A percentile compares a stretch with the other conserved stretches of the same genome.
Evolutionary conservation across 495 filamentous ascomycete species (phyloP).

Genomic region (Talaromyces ruber): DNA sequence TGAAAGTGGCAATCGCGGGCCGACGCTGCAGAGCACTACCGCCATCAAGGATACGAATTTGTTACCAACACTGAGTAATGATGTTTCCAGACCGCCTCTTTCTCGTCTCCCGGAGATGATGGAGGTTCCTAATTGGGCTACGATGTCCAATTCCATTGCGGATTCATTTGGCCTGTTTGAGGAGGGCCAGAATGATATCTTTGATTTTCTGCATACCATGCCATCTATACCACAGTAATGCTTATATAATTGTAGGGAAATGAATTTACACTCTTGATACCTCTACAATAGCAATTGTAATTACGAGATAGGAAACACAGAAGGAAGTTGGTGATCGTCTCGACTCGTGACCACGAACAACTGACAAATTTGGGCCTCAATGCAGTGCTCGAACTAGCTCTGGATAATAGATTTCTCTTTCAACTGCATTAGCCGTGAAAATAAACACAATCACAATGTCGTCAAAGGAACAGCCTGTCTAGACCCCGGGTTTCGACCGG

Average conservation of each 20-base stretch:
- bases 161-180: constrained; percentile 39
- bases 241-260: too few relatives aligned
- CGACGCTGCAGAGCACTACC: neutral
- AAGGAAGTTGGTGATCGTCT: neutral
- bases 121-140: constrained; percentile 33
- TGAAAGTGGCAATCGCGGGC: neutral
- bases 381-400: neutral
- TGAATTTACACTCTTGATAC: neutral
- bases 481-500: constrained; percentile 19
- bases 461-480: constrained; percentile 1
- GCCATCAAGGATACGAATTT: constrained; percentile 10
- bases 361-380: neutral
- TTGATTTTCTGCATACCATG: constrained; percentile 36
- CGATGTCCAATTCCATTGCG: constrained; percentile 30
- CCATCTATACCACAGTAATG: constrained; percentile 25
- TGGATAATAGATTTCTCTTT: neutral
- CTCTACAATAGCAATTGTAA: neutral
- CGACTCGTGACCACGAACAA: neutral
- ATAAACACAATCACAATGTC: neutral
- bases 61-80: neutral
- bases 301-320: neutral
- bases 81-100: constrained; percentile 17
- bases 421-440: neutral
- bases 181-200: constrained; percentile 35
- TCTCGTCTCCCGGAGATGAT: constrained; percentile 26